Base-by-base conservation (phyloP, 305 asterid genomes). In the Stenogyne calaminthoides region DNA sequence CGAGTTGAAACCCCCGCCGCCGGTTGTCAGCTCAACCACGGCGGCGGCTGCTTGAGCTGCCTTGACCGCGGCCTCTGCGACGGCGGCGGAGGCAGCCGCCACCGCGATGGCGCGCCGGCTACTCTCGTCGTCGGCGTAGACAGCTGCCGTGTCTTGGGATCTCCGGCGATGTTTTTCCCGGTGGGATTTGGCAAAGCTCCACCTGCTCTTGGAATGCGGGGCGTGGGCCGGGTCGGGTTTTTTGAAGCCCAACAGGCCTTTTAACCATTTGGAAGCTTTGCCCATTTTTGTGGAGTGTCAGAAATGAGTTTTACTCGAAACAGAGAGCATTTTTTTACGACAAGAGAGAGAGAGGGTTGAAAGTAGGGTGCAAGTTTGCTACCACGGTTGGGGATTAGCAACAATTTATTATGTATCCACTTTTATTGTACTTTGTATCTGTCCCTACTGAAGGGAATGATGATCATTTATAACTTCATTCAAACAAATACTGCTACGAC, bases 41-140 rank as follows among this genome's bases (percentile, higher is more conserved):
- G 83, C 95, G 29, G 92, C 91, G 0, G 92, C 94, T 0, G 96
- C 96, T 58, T 88, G 85, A 15, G 92, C 94, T 0, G 94, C 86
- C 1, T 87, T 90, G 2, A 88, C 90, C 18, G 93, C 93, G 1
- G 91, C 92, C 80, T 86, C 92, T 1, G 90, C 94, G 0, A 80
- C 96, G 0, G 81, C 88, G 39, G 85, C 92, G 3, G 91, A 80
- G 63, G 95, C 96, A 1, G 84, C 84, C 0, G 95, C 93, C 16
- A 86, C 84, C 1, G 86, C 88, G n/a, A 86, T 67, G 47, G 89
- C 90, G 64, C 79, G 89, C 40, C 62, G 76, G 49, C 60, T 52
- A 49, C 84, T 74, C 60, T 84, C 87, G 44, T 18, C 76, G 1
- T 37, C 36, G 36, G 36, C 49, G 44, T n/a, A n/a, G n/a, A n/a